phyloP scores from a whole-genome alignment of 2,329 filamentous ascomycete species.

The Calonectria leucothoes region DNA sequence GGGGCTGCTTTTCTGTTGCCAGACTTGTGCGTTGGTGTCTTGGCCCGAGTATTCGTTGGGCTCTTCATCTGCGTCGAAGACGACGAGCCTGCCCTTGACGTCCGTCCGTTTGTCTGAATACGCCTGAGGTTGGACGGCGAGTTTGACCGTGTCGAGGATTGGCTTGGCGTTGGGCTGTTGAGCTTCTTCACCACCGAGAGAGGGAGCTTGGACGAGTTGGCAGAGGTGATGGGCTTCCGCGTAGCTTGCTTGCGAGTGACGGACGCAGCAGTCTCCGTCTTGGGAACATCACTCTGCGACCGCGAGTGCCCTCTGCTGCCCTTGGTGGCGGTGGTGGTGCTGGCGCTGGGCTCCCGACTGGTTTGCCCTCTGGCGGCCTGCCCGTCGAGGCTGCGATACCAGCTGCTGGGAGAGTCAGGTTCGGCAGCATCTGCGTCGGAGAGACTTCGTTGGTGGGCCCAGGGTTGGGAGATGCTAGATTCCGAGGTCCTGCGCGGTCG shows the following conservation, averaged over 20 bases:
- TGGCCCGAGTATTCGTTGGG: conserved; percentile 52
- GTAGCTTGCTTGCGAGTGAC: conserved; percentile 47
- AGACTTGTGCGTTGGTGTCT: conserved; percentile 55
- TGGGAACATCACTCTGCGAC: conserved; percentile 71
- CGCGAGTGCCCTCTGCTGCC: conserved; percentile 56
- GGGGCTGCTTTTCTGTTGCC: conserved; percentile 54
- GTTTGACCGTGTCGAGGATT: conserved; percentile 65
- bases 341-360: conserved; percentile 37
- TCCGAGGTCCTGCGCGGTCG: conserved; percentile 76
- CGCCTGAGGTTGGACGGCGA: conserved; percentile 64
- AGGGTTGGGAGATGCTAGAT: conserved; percentile 70
- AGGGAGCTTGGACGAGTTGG: conserved; percentile 56
- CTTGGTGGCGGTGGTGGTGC: too few relatives aligned
- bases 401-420: conserved; percentile 74
- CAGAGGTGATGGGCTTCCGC: conserved; percentile 36
- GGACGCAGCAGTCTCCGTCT: conserved; percentile 47
- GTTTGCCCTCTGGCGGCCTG: conserved; percentile 34
- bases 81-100: conserved; percentile 48
- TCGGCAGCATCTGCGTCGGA: conserved; percentile 68
- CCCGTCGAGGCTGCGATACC: conserved; percentile 62
- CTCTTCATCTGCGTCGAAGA: conserved; percentile 52
- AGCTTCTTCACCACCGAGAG: conserved; percentile 59
- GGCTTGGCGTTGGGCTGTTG: conserved; percentile 59
- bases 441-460: conserved; percentile 62
- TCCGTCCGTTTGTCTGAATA: conserved; percentile 54